Evolutionary conservation across 805 yeast genomes (phyloP).

Genomic region (Isabelozyma heimii): DNA sequence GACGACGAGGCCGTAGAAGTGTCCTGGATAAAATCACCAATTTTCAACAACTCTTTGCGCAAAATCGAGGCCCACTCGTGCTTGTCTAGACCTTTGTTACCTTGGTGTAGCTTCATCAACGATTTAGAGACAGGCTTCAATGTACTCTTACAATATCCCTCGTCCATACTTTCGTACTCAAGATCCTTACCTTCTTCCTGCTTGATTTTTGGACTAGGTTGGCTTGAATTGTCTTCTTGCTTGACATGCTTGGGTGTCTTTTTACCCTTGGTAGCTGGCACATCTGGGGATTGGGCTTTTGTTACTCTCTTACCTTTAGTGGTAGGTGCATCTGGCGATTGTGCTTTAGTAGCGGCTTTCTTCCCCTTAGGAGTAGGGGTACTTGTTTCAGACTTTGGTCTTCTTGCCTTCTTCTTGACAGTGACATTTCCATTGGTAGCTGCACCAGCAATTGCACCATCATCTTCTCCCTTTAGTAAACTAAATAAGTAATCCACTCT

Average conservation of each 20-base stretch:
- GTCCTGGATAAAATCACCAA: constrained; percentile 67
- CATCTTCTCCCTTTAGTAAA: constrained; percentile 61
- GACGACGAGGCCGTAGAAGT: background rate
- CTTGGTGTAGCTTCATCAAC: constrained; percentile 63
- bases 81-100: constrained; percentile 69
- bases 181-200: constrained; percentile 30
- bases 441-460: constrained; percentile 6
- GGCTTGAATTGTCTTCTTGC: constrained; percentile 5
- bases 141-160: constrained; percentile 56
- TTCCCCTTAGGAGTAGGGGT: constrained; percentile 9
- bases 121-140: constrained; percentile 69
- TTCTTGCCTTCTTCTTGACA: constrained; percentile 14
- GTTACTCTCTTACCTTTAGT: constrained; percentile 3
- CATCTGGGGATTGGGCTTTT: constrained; percentile 8
- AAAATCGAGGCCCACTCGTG: constrained; percentile 74
- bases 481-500: constrained; percentile 83
- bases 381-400: constrained; percentile 13
- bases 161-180: constrained; percentile 80
- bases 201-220: constrained; percentile 2
- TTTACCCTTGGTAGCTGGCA: constrained; percentile 4
- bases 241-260: constrained; percentile 5
- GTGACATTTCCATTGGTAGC: constrained; percentile 6
- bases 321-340: constrained; percentile 14
- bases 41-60: constrained; percentile 62
- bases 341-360: constrained; percentile 14